Base-by-base conservation (phyloP, 2,329 filamentous ascomycete species). In the Dothistroma pini region DNA sequence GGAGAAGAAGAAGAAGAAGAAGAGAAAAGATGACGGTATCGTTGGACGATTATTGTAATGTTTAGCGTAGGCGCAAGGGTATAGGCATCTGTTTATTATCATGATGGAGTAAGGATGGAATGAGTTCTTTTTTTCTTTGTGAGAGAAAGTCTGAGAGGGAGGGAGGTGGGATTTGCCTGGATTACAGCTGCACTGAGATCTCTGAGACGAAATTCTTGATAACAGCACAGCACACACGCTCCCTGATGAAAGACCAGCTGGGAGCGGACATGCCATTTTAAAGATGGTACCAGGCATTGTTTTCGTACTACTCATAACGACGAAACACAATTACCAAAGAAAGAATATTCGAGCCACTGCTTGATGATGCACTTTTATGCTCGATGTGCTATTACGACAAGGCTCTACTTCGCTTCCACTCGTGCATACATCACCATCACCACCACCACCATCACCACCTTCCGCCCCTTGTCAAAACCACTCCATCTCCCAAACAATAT, bases 51-150 rank as follows among this genome's bases (percentile, higher is more conserved):
- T 35, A 35, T 29, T 35, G 51, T 53, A 53, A 53, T 53, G 51
- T 53, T 53, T 53, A 53, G 51, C 51, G 51, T 32, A 29, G 48
- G 48, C 48, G 48, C 48, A 44, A 44, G 41, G 25, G 41, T 2
- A 6, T 14, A 19, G 41, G 41, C 41, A 16, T n/a, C 38, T 41
- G n/a, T n/a, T 5, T 44, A n/a, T 44, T n/a, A 19, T 44, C 14
- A 19, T 19, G 14, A 38, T 38, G 34, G 34, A 38, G 9, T 3
- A 10, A 11, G 34, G 34, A 11, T 10, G 10, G 2, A 7, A 38
- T 38, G 41, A 6, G n/a, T n/a, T 29, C 25, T 29, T 29, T 29
- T 29, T 6, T 29, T 29, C 2, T 29, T 29, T 29, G 25, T 29
- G 25, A 29, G 25, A 29, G 25, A n/a, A n/a, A n/a, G n/a, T n/a